Base-by-base conservation (phyloP, 345 rosid genomes). In the Gossypium rotundifolium region DNA sequence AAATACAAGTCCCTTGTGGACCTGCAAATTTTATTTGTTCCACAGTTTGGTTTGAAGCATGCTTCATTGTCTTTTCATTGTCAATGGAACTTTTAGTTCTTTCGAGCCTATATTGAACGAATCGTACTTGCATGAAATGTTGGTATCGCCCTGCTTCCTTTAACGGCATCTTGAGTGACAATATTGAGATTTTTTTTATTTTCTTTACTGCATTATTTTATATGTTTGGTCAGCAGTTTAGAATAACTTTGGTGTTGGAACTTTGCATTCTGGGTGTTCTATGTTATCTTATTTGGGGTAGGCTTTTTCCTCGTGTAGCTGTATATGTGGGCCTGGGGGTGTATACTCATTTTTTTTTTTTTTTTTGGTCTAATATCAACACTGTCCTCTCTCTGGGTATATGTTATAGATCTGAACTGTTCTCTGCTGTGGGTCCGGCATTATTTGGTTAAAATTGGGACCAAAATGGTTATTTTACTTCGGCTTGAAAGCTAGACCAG, bases 1-100 rank as follows among this genome's bases (percentile, higher is more conserved):
- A 68, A 40, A 23, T 20, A 25, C 57, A 54, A 48, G 62, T 14
- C 64, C 75, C 46, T 2, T 6, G 71, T 70, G 80, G 76, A 65
- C 75, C 75, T 38, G 33, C 22, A 9, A 23, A 68, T 40, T 25
- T 73, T 58, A 76, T 76, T 33, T 69, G 55, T 25, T 57, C 10
- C 12, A 9, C 63, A 11, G 40, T 11, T 53, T 16, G 27, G 49
- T 55, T 12, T 42, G 67, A 57, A 51, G 48, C 10, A 54, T 46
- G 65, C 70, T 13, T 17, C 11, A 11, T 42, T 52, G 53, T 40
- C 18, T 66, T 64, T 73, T 57, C 53, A 57, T 60, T 40, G 16
- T 59, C 73, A 65, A 33, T 60, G 63, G 65, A 16, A 20, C 13
- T 22, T 10, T 9, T 10, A 11, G 11, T 52, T 17, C 63, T 17